Evolutionary conservation across 352 stramenopile species (phyloP).

Genomic region (Elongisporangium undulatum): DNA sequence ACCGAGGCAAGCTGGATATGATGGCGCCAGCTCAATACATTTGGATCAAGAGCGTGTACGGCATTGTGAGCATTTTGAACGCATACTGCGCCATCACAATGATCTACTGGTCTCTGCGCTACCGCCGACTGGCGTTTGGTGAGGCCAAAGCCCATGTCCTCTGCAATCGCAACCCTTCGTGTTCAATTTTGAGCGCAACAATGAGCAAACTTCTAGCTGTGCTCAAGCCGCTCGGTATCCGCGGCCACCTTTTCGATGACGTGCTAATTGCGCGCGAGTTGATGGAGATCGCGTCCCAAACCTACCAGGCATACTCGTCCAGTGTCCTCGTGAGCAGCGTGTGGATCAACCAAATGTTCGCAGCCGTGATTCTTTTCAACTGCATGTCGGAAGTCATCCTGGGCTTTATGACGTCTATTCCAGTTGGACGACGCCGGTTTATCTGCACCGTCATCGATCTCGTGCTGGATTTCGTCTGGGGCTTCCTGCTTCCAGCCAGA

Average conservation of each 20-base stretch:
- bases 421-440: constrained; percentile 17
- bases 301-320: constrained; percentile 19
- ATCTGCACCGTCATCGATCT: constrained; percentile 21
- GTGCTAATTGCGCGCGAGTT: constrained; percentile 18
- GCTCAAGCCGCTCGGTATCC: constrained; percentile 11
- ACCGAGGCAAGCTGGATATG: constrained; percentile 20
- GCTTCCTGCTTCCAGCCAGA: constrained; percentile 16
- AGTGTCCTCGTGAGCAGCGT: constrained; percentile 25
- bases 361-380: constrained; percentile 26
- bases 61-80: constrained; percentile 15
- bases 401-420: constrained; percentile 12
- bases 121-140: constrained; percentile 17
- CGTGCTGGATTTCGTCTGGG: constrained; percentile 23
- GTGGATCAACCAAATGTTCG: constrained; percentile 29
- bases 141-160: constrained; percentile 1
- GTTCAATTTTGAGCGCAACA: background rate
- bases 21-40: constrained; percentile 24
- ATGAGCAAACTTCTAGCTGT: constrained; percentile 1
- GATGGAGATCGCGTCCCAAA: constrained; percentile 20
- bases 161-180: background rate
- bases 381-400: constrained; percentile 18
- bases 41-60: constrained; percentile 16
- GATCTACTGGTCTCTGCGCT: constrained; percentile 19
- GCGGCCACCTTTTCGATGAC: constrained; percentile 18
- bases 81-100: constrained; percentile 18